Base-by-base conservation (phyloP, 371 early-diverging fungal genomes). In the Chytridium lagenaria region DNA sequence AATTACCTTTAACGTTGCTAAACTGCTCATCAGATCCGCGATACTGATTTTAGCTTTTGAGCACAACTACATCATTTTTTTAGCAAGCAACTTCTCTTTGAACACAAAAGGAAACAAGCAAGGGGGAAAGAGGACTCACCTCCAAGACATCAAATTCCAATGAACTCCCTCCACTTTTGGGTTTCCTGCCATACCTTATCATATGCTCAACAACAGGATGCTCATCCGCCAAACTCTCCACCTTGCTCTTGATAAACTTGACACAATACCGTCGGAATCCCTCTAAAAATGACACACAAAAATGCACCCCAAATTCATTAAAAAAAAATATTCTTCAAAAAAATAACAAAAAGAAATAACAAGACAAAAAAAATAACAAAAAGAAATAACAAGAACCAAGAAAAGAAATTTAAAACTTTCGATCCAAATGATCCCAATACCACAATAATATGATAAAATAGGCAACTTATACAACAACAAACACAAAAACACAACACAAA, bases 201-300 rank as follows among this genome's bases (percentile, higher is more conserved):
- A 69, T 77, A 33, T 59, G 40, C 0, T 15, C 72, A 12, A 76
- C 78, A 28, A 75, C 38, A 28, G 44, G 59, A 65, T 71, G 61
- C 64, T 30, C 61, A 39, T 73, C 75, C 19, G 75, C 68, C 50
- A 77, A 59, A 2, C 69, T 70, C 15, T 70, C 70, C n/a, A 50
- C 51, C n/a, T 51, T 31, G 23, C 61, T 30, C 67, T 77, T 79
- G 36, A 30, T 71, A 57, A 80, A 74, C 40, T 59, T 66, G 34
- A 81, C 49, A 23, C 66, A 23, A 59, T 69, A 75, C 36, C 38
- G 40, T 3, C 67, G 61, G 38, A 49, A 64, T 49, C 37, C 65
- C 39, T 57, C 66, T 31, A 12, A n/a, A n/a, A n/a, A 31, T 26
- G 22, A 67, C 15, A 37, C 52, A 55, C 51, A 59, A 44, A 61